Conservation (phyloP, 805 yeast species). For the Wickerhamomyces bisporus region DNA sequence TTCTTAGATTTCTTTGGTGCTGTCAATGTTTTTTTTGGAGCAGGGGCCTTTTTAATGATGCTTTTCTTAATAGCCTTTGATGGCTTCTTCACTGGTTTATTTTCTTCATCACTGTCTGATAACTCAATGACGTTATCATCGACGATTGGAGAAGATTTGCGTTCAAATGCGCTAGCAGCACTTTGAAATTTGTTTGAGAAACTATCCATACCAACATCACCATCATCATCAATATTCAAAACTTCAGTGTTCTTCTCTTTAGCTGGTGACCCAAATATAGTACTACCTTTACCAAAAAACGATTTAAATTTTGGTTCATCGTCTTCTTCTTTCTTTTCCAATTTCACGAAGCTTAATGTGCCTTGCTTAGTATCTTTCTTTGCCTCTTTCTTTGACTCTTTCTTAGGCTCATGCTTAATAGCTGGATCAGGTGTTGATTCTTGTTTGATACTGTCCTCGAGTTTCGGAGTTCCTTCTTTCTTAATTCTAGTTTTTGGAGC, state of each 20-base stretch:
- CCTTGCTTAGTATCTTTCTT: constrained; percentile 1
- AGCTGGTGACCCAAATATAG: constrained; percentile 25
- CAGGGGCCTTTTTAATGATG: constrained; percentile 10
- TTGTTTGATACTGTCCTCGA: constrained; percentile 13
- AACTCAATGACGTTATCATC: constrained; percentile 5
- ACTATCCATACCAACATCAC: constrained; percentile 1
- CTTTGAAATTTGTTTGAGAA: constrained; percentile 6
- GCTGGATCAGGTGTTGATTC: constrained; percentile 5
- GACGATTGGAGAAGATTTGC: constrained; percentile 2
- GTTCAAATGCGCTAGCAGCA: constrained; percentile 6
- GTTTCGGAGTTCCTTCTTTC: constrained; percentile 19
- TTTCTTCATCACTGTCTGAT: constrained; percentile 7
- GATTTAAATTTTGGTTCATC: constrained; percentile 26
- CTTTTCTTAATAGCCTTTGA: too few species aligned
- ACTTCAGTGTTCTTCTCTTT: constrained; percentile 3
- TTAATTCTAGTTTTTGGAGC: constrained; percentile 18
- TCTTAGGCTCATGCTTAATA: constrained; percentile 1
- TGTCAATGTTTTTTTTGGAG: not conserved
- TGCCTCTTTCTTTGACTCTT: not conserved
- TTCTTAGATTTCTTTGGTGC: constrained; percentile 5
- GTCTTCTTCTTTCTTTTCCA: constrained; percentile 12
- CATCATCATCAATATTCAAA: constrained; percentile 7
- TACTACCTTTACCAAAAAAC: constrained; percentile 30
- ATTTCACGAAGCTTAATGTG: constrained; percentile 8
- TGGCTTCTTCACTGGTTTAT: constrained; percentile 5